Conservation (phyloP, 2,329 filamentous ascomycete species). For the Aspergillus sp. region DNA sequence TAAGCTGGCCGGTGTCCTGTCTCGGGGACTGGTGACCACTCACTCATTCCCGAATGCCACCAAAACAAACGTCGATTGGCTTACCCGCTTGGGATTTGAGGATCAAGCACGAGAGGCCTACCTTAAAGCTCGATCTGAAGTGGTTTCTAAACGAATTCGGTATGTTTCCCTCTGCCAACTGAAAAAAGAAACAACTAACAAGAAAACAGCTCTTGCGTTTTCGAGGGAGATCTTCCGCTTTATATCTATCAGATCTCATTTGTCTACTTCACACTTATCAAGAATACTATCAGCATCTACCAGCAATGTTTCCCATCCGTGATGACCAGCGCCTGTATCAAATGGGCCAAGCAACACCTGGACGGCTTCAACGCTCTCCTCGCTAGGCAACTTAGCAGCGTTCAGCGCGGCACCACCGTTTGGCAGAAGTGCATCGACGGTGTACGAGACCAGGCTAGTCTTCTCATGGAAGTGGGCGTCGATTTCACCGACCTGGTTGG, state of each 20-base stretch:
- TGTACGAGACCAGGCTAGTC: conserved; percentile 72
- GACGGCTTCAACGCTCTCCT: conserved; percentile 85
- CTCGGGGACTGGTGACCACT: conserved; percentile 70
- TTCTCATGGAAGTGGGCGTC: conserved; percentile 79
- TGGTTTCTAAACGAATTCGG: conserved; percentile 79
- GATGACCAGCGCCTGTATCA: conserved; percentile 91
- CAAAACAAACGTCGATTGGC: conserved; percentile 75
- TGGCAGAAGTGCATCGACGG: conserved; percentile 81
- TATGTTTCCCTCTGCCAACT: conserved; percentile 37
- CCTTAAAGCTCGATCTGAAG: conserved; percentile 69
- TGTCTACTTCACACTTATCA: conserved; percentile 90
- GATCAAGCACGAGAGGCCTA: conserved; percentile 85
- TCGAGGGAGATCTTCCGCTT: conserved; percentile 84
- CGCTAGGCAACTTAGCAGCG: conserved; percentile 78
- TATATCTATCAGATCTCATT: conserved; percentile 96
- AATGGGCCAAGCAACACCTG: conserved; percentile 95
- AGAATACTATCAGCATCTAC: conserved; percentile 87
- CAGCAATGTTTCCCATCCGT: conserved; percentile 78
- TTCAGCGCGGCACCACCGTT: conserved; percentile 67
- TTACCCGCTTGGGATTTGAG: conserved; percentile 82
- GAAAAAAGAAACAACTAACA: conserved; percentile 9
- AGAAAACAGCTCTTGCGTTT: conserved; percentile 73
- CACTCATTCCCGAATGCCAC: conserved; percentile 74
- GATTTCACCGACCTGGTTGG: conserved; percentile 84
- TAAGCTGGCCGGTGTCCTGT: conserved; percentile 70